These are phyloP conservation scores for Cercospora brassicicola DNA, from an alignment of 2,329 filamentous ascomycete genomes.

Conservation along the genomic window DNA sequence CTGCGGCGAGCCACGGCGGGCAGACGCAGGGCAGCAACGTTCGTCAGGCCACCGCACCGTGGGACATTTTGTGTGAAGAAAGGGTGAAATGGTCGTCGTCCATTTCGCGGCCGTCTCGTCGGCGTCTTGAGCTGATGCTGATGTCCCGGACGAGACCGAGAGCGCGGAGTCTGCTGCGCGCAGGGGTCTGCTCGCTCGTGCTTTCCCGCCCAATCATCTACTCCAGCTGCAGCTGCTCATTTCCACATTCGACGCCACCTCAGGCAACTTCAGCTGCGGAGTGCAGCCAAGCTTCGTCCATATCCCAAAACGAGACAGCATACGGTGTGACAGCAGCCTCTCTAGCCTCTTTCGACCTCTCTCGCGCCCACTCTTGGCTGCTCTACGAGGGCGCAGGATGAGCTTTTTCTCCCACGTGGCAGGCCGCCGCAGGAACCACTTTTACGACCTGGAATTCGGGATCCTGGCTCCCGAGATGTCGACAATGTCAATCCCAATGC, in stretches of 20 bases:
- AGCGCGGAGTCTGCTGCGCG: background rate
- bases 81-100: background rate
- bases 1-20: background rate
- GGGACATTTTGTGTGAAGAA: background rate
- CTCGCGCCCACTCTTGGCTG: background rate
- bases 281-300: background rate
- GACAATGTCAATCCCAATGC: background rate
- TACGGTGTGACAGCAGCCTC: background rate
- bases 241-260: background rate
- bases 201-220: background rate
- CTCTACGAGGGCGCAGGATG: background rate
- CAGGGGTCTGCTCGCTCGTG: background rate
- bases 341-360: background rate
- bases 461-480: background rate
- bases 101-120: background rate
- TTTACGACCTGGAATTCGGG: background rate
- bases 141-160: background rate
- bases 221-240: background rate
- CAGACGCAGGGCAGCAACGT: constrained; percentile 2
- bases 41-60: background rate
- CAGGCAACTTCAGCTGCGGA: background rate
- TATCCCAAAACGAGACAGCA: background rate
- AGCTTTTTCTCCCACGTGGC: background rate
- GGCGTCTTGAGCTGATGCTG: background rate
- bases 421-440: background rate